Evolutionary conservation across 2,329 filamentous ascomycete genomes (phyloP).

Genomic region (Fusarium udum): DNA sequence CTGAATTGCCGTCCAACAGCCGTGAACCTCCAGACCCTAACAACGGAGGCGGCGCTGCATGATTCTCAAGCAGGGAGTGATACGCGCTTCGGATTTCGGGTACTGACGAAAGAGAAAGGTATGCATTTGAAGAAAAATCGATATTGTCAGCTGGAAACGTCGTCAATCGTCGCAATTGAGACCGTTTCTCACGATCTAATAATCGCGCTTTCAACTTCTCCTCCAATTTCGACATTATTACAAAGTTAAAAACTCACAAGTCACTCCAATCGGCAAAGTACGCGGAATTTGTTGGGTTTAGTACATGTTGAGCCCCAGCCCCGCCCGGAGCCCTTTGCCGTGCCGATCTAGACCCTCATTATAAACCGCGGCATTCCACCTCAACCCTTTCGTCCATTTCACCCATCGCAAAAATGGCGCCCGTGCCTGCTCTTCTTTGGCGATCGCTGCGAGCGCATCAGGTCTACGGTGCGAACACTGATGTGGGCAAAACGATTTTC

Average conservation of each 20-base stretch:
- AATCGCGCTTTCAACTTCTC: constrained; percentile 42
- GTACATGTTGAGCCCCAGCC: constrained; percentile 11
- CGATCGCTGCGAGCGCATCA: constrained; percentile 75
- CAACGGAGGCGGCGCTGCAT: constrained; percentile 32
- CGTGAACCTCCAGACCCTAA: constrained; percentile 64
- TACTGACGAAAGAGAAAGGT: constrained; percentile 76
- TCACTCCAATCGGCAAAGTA: background rate
- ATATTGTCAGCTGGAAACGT: constrained; percentile 72
- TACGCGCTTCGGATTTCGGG: constrained; percentile 69
- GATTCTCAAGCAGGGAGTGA: constrained; percentile 53
- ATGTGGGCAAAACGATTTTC: constrained; percentile 85
- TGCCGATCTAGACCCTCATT: background rate
- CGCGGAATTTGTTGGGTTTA: constrained; percentile 28
- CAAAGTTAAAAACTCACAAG: background rate
- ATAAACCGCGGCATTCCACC: constrained; percentile 16
- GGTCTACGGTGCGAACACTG: constrained; percentile 84
- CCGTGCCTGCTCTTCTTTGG: constrained; percentile 71
- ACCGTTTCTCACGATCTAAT: constrained; percentile 44
- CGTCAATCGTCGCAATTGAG: constrained; percentile 56
- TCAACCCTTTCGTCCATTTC: background rate
- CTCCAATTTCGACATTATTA: constrained; percentile 41
- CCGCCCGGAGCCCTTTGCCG: background rate
- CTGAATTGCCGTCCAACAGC: constrained; percentile 62
- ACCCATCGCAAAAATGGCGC: constrained; percentile 50
- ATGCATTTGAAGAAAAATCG: constrained; percentile 82